Evolutionary conservation across 192 early-diverging fungal species (phyloP), one percentile per base, ranked within the genome.

Genomic region (Piromyces sp.): DNA sequence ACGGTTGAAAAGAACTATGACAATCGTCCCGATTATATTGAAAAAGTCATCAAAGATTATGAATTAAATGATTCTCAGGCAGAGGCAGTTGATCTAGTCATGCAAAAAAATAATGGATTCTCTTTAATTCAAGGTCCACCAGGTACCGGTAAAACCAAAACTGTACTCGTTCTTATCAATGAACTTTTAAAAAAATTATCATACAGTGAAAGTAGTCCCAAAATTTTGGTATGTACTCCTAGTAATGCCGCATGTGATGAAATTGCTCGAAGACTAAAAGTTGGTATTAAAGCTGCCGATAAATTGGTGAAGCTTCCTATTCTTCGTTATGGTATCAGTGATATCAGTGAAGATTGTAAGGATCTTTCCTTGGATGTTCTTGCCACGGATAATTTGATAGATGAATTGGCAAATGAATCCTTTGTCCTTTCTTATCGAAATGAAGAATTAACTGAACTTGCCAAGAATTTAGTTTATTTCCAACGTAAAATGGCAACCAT

Each of bases 191-290:
- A 84, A 29, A 80, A 85, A 38, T 81, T 80, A 14, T 36, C 87
- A 1, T 79, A 84, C 17, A 31, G 84, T 89, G 92, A 84, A 86
- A 87, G 19, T 0, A 68, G 51, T 68, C 51, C 5, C 6, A 40
- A 81, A 40, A 83, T 99, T 42, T 87, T 99, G 13, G 91, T 96
- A 12, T 97, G 96, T 82, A 96, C 96, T 28, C 97, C 97, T 11
- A 94, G 93, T 82, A 99, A 99, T 83, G 96, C 97, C 2, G 97
- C 96, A 0, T 94, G 95, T 31, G 97, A 99, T 82, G 97, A 99
- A 86, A 95, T 99, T 83, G 94, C 93, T 16, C 93, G 94, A 82
- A 90, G 97, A 16, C 80, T 99, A 22, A 94, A 91, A 85, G 81
- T 86, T 1, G 97, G 96, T 33, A 94, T 97, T 30, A 88, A 91